Percentiles rank a stretch among this genome's conserved stretches.
These are phyloP conservation scores for Aspergillus ochraceoroseus DNA, from an alignment of 2,329 filamentous ascomycete species.

Conservation along the genomic window DNA sequence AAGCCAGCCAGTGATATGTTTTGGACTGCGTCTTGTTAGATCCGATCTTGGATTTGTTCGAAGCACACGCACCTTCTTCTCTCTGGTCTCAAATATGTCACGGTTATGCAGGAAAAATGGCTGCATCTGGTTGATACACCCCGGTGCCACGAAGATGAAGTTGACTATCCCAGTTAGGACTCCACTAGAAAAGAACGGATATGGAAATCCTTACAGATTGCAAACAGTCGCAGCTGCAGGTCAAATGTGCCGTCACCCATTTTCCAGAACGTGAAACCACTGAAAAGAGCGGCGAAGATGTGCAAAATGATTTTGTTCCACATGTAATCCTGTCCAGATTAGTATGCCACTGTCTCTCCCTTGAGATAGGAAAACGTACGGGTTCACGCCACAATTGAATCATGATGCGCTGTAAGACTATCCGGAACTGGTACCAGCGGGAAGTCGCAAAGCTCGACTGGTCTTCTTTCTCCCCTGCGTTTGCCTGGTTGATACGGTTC, in stretches of 20 bases:
- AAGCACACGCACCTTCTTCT: conserved; percentile 47
- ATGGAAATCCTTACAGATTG: conserved; percentile 40
- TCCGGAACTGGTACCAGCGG: conserved; percentile 39
- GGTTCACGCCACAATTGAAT: conserved; percentile 35
- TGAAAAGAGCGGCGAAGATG: conserved; percentile 53
- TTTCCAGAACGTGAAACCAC: conserved; percentile 60
- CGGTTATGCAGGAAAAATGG: conserved; percentile 55
- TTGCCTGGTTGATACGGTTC: conserved; percentile 21
- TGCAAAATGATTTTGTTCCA: conserved; percentile 51
- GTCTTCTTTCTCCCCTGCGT: conserved; percentile 29
- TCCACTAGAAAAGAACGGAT: neutral
- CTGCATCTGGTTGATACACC: conserved; percentile 56
- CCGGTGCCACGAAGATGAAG: conserved; percentile 58
- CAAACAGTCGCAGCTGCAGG: conserved; percentile 54
- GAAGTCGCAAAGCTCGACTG: conserved; percentile 38
- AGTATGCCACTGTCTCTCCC: neutral
- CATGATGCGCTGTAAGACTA: conserved; percentile 34
- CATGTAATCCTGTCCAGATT: conserved; percentile 35
- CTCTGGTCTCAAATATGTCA: conserved; percentile 55
- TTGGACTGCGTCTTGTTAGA: conserved; percentile 41
- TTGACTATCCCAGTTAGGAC: conserved; percentile 39
- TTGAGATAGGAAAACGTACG: conserved; percentile 17
- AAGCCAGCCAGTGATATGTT: conserved; percentile 58
- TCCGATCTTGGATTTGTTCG: neutral
- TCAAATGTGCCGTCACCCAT: conserved; percentile 50